These are phyloP conservation scores for Tarenaya hassleriana DNA, from an alignment of 345 rosid genomes.

Conservation along the genomic window DNA sequence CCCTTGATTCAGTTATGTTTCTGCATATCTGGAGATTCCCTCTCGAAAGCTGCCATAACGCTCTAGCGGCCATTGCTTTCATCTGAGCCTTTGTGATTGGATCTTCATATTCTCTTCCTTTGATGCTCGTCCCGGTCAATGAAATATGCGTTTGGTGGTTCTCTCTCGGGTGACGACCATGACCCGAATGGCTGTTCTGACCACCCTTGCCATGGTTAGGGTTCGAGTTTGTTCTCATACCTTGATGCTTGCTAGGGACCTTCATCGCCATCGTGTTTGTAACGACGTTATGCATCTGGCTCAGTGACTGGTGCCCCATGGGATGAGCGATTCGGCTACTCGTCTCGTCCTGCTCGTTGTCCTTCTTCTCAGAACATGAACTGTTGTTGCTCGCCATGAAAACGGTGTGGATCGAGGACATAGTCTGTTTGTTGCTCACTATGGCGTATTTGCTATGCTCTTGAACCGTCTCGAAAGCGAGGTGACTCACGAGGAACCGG, in stretches of 20 bases:
- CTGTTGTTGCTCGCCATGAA: conserved; percentile 37
- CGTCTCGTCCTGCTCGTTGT: conserved; percentile 21
- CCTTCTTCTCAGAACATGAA: neutral
- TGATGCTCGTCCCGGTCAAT: conserved; percentile 47
- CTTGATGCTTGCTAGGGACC: conserved; percentile 13
- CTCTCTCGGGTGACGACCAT: conserved; percentile 18
- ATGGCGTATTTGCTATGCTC: conserved; percentile 68
- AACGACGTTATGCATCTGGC: conserved; percentile 45
- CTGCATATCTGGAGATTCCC: conserved; percentile 53
- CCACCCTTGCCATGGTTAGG: conserved; percentile 24
- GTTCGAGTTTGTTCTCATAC: neutral
- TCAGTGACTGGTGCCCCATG: conserved; percentile 35
- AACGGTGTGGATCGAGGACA: conserved; percentile 47
- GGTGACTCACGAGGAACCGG: conserved; percentile 68
- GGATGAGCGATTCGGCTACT: conserved; percentile 34
- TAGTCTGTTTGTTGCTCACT: conserved; percentile 36
- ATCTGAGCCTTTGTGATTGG: conserved; percentile 54
- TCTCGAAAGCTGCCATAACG: conserved; percentile 59
- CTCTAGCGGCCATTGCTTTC: conserved; percentile 80
- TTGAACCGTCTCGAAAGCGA: conserved; percentile 80
- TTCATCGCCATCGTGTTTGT: conserved; percentile 36
- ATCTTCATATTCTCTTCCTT: conserved; percentile 55
- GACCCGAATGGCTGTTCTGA: neutral
- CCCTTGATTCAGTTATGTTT: conserved; percentile 65
- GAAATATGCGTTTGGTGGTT: conserved; percentile 36